Evolutionary conservation across 805 yeast species (phyloP), one percentile per base, ranked within the genome.

Genomic region (Monosporozyma unispora): DNA sequence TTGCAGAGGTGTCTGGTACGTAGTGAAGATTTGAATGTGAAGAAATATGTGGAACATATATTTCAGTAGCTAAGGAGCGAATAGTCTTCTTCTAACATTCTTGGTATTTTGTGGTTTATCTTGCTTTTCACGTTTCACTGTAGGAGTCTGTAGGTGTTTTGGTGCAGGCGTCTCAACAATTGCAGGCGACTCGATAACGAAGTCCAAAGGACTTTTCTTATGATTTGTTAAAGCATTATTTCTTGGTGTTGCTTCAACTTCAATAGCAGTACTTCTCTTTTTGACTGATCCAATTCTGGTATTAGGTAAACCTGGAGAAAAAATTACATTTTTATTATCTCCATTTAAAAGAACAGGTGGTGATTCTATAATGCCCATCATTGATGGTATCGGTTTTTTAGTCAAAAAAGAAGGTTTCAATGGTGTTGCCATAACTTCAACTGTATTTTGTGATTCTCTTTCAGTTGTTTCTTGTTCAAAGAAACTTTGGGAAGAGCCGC

Each of bases 61-160:
- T 5, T n/a, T 12, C 28, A 14, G 27, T 21, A 14, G 11, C 31
- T 54, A 55, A 11, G 72, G 71, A 8, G 69, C 72, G 54, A 70
- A 70, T 18, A 70, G 51, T 19, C 69, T 57, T 55, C 74, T 61
- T 49, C 65, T 61, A 3, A 67, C 71, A 23, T 50, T 54, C 39
- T 57, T 62, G 31, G 46, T 56, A 10, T 22, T 27, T 10, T 48
- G 44, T 16, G 64, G 64, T n/a, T 63, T 56, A 12, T 25, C 10
- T 18, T 37, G 7, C 11, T 23, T 12, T 33, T 31, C 16, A 14
- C 31, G 21, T 16, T 25, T 22, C 3, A 4, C 14, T 14, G 4
- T 12, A 4, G 35, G 28, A 14, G 27, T 22, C 10, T 31, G 11
- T 11, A 12, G 5, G 12, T 16, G 6, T 27, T 22, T 40, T 9